These are phyloP conservation scores for Yamadazyma diddensiae DNA, from an alignment of 1,139 yeast genomes.

Conservation along the genomic window DNA sequence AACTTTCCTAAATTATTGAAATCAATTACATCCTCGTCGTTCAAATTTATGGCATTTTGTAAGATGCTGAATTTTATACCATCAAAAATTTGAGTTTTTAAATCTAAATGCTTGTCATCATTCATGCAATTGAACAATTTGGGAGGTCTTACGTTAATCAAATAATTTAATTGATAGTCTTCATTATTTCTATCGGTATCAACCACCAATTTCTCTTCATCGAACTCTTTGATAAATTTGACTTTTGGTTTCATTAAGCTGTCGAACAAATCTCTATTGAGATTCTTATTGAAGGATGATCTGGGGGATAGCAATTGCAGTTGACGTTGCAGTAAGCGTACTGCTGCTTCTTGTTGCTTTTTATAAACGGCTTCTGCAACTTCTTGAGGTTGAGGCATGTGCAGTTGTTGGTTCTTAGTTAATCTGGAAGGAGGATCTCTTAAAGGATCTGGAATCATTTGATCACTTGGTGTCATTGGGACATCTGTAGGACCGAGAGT, in stretches of 20 bases:
- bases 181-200: conserved; percentile 8
- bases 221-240: conserved; percentile 15
- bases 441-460: conserved; percentile 25
- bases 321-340: conserved; percentile 9
- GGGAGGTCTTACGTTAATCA: conserved; percentile 28
- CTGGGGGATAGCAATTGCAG: conserved; percentile 17
- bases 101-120: conserved; percentile 15
- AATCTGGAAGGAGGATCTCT: conserved; percentile 10
- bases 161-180: conserved; percentile 18
- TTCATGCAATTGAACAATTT: conserved; percentile 15
- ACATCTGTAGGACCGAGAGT: conserved; percentile 13
- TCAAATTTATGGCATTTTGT: conserved; percentile 13
- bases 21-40: conserved; percentile 14
- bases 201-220: conserved; percentile 9
- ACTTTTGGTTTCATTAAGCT: conserved; percentile 21
- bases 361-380: conserved; percentile 1
- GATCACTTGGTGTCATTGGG: conserved; percentile 25
- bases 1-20: conserved; percentile 15
- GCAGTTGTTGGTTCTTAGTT: conserved; percentile 1
- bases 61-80: conserved; percentile 14
- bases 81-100: conserved; percentile 15
- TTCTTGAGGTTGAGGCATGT: conserved; percentile 1
- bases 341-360: conserved; percentile 2
- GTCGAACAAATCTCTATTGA: conserved; percentile 16
- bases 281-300: conserved; percentile 16